Percentiles rank a stretch among this genome's conserved stretches.
These are phyloP conservation scores for Ceratocystis colombiana DNA, from an alignment of 2,329 filamentous ascomycete species.

Conservation along the genomic window DNA sequence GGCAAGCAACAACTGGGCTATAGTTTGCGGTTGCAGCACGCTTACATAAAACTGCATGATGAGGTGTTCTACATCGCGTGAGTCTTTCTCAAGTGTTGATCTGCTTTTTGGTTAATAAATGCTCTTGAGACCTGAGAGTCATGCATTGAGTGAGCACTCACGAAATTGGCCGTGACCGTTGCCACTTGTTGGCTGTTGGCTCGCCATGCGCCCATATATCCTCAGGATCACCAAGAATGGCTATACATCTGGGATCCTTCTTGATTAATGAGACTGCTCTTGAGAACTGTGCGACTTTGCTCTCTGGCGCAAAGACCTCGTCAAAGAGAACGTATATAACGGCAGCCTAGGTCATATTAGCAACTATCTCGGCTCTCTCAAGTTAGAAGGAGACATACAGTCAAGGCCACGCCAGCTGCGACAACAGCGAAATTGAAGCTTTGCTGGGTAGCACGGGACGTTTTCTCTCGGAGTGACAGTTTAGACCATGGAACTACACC, in stretches of 20 bases:
- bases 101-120: slow-evolving; percentile 13
- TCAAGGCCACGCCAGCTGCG: slow-evolving; percentile 61
- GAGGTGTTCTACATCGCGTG: slow-evolving; percentile 48
- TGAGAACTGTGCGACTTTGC: slow-evolving; percentile 81
- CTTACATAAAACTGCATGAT: slow-evolving; percentile 74
- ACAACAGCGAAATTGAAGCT: slow-evolving; percentile 79
- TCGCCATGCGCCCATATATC: slow-evolving; percentile 77
- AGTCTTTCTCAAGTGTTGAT: slow-evolving; percentile 24
- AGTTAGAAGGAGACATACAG: slow-evolving; percentile 42
- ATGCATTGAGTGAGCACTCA: slow-evolving; percentile 31
- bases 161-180: slow-evolving; percentile 52
- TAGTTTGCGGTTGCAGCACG: not conserved
- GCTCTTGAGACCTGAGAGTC: not conserved
- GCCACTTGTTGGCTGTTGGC: slow-evolving; percentile 71
- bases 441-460: slow-evolving; percentile 76
- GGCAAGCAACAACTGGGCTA: too few relatives aligned
- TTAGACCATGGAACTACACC: slow-evolving; percentile 72
- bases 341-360: slow-evolving; percentile 46
- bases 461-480: slow-evolving; percentile 66
- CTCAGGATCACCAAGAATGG: slow-evolving; percentile 62
- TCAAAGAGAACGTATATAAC: slow-evolving; percentile 68
- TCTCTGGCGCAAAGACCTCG: slow-evolving; percentile 75
- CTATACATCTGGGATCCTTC: slow-evolving; percentile 57
- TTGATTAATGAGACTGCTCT: slow-evolving; percentile 71
- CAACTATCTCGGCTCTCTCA: not conserved